Conservation (phyloP, 2,329 filamentous ascomycete genomes). For the Fusarium praegraminearum region DNA sequence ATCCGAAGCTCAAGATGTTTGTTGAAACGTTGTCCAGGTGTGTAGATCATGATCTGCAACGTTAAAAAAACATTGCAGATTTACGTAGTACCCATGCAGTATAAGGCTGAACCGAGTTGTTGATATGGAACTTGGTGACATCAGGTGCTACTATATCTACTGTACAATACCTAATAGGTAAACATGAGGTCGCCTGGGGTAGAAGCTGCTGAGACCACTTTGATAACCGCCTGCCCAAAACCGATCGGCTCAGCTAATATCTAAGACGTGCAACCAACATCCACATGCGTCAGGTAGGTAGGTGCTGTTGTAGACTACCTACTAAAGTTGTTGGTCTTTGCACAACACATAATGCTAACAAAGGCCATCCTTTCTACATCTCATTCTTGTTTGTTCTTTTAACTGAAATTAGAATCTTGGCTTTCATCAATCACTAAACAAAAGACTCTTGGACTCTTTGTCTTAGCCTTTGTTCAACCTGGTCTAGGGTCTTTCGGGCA, state of each 20-base stretch:
- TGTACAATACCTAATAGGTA: neutral
- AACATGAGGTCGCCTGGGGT: neutral
- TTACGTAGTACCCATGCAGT: neutral
- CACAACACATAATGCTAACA: neutral
- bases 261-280: neutral
- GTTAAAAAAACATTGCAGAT: neutral
- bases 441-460: neutral
- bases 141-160: neutral
- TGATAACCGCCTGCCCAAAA: neutral
- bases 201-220: neutral
- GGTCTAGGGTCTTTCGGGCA: neutral
- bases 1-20: neutral
- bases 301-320: neutral
- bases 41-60: constrained; percentile 10
- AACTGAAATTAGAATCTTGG: constrained; percentile 10
- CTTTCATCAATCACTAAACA: neutral
- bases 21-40: neutral
- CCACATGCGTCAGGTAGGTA: neutral
- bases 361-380: neutral
- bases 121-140: neutral
- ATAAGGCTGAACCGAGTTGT: constrained; percentile 2
- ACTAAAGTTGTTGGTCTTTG: neutral
- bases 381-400: neutral
- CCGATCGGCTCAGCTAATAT: neutral
- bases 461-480: neutral